Base-by-base conservation (phyloP, 202 grass and related monocot species). In the Thinopyrum obtusiflorum region DNA sequence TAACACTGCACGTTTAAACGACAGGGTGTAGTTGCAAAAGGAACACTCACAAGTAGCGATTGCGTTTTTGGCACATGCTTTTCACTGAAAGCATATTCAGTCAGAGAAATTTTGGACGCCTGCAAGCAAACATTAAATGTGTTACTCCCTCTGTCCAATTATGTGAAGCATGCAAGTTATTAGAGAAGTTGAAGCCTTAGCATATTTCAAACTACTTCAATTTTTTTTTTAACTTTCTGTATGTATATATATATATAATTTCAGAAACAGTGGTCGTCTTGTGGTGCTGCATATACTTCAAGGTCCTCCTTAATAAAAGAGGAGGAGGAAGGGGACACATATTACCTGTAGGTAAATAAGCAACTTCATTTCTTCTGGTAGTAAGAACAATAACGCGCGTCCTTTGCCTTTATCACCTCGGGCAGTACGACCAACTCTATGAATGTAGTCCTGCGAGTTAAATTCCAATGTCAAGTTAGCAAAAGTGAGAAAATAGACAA, bases 321-420 rank as follows among this genome's bases (percentile, higher is more conserved):
- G 12, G 42, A 39, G 37, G 37, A 46, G 40, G 40, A 46, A 46
- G 42, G 42, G 14, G 73, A 68, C 20, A 17, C 40, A 62, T 42
- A 55, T 51, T 89, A 92, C 95, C 92, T 92, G 93, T 65, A 98
- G 80, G 67, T 98, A 92, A 49, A 90, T 70, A 70, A 95, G 91
- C 86, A 98, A 98, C 29, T 78, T 81, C 20, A 98, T 61, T 69
- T 98, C 95, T 75, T 95, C 87, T 20, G 93, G 95, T 80, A 98
- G 81, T 49, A 98, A 68, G 88, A 98, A 95, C 80, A 98, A 86
- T 61, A 98, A 65, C 7, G 95, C 93, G 15, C 81, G 89, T 71
- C 95, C 93, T 89, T 98, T 89, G 55, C 88, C 89, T 89, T 87
- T 92, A 76, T 98, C 93, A 71, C 95, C 95, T 80, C 93, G 87